Base-by-base conservation (phyloP, 495 filamentous ascomycete species). In the Podospora fimiseda region DNA sequence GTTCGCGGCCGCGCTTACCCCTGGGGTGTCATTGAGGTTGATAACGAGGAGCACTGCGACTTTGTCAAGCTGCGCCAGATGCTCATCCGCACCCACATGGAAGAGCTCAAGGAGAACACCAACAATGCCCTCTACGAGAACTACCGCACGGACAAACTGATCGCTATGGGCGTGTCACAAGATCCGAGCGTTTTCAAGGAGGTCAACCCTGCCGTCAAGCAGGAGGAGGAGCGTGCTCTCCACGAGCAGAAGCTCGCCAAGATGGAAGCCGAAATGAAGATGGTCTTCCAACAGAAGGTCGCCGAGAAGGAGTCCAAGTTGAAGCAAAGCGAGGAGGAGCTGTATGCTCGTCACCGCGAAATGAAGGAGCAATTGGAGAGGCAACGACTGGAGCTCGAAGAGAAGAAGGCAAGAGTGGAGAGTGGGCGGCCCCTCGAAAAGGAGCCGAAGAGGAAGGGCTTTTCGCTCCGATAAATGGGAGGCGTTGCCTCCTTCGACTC, bases 241-340 rank as follows among this genome's bases (percentile, higher is more conserved):
- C 93, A 98, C 81, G 93, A 98, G 74, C 94, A 97, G 80, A 98
- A 98, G 79, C 87, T 98, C 58, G 86, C 89, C 61, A 98, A 98
- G 89, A 98, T 98, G 93, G 93, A 98, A 71, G 81, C 88, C 64
- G 93, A 98, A 71, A 98, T 98, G 93, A 97, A 97, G 89, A 96
- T 97, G 93, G 93, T 98, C 64, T 98, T 98, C 90, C 93, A 98
- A 70, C 94, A 97, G 71, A 98, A 98, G 87, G 93, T 98, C 18
- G 82, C 88, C 53, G 93, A 98, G 74, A 98, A 98, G 81, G 93
- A 98, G 74, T 95, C 89, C 82, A 98, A 98, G 75, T 79, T 98
- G 70, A 93, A 90, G 72, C 91, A 96, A 77, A 95, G 89, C 80
- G 93, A 98, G 74, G 93, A 97, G 73, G 93, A 98, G 78, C 74